phyloP scores from a whole-genome alignment of 768 basidiomycete genomes.

The Sarcomyxa edulis region DNA sequence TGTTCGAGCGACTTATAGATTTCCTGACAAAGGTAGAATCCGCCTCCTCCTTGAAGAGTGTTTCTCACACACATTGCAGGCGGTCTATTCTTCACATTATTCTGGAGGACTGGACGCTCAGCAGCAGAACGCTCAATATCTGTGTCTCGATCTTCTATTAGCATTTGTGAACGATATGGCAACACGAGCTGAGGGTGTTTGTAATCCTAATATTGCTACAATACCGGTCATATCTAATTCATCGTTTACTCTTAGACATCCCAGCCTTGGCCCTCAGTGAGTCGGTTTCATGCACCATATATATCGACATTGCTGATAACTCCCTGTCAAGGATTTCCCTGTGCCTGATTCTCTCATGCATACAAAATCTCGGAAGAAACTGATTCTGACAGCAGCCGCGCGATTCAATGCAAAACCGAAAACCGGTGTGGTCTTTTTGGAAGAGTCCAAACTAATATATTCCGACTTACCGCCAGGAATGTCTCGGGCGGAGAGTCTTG shows the following conservation, averaged over 20 bases:
- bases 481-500: conserved; percentile 64
- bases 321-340: conserved; percentile 46
- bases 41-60: conserved; percentile 3
- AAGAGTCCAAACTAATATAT: conserved; percentile 89
- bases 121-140: conserved; percentile 74
- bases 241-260: conserved; percentile 24
- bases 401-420: conserved; percentile 95
- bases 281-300: conserved; percentile 14
- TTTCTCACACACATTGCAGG: conserved; percentile 35
- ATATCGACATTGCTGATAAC: conserved; percentile 4
- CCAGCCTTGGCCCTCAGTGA: conserved; percentile 62
- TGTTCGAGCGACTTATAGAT: conserved; percentile 85
- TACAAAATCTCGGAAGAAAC: conserved; percentile 80
- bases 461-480: conserved; percentile 50
- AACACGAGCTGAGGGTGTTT: conserved; percentile 44
- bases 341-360: conserved; percentile 52
- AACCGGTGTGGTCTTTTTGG: conserved; percentile 81
- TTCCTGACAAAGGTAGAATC: conserved; percentile 80
- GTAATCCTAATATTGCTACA: no score
- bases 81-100: conserved; percentile 71
- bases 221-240: conserved; percentile 4
- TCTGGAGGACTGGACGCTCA: conserved; percentile 54
- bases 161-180: conserved; percentile 89
- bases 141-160: conserved; percentile 85
- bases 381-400: conserved; percentile 76